phyloP scores from a whole-genome alignment of 306 rosid species.

The Hippophae gyantsensis region DNA sequence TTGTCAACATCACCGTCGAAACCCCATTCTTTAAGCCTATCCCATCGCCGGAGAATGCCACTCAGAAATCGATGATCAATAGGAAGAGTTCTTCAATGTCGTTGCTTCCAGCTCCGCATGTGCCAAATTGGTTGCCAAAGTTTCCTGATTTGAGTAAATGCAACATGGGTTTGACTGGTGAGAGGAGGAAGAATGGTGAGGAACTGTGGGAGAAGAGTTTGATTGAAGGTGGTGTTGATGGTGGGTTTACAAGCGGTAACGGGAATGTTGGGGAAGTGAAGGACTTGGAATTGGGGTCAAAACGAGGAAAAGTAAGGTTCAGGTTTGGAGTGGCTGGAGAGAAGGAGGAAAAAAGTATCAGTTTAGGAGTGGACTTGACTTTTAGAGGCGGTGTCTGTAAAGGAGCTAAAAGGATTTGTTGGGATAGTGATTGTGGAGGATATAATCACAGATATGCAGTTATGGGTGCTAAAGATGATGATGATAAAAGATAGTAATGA shows the following conservation, averaged over 20 bases:
- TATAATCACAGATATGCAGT: too few species aligned
- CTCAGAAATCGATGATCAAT: neutral
- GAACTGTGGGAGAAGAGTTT: conserved; percentile 48
- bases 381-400: conserved; percentile 21
- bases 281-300: conserved; percentile 16
- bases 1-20: conserved; percentile 21
- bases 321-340: conserved; percentile 26
- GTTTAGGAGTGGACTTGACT: conserved; percentile 19
- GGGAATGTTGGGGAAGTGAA: neutral
- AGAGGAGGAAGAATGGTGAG: conserved; percentile 40
- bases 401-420: conserved; percentile 42
- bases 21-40: conserved; percentile 44
- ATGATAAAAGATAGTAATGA: too few species aligned
- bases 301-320: conserved; percentile 45
- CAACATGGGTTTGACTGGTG: conserved; percentile 12
- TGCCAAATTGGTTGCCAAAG: conserved; percentile 67
- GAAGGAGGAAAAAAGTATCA: conserved; percentile 12
- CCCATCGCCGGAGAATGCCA: conserved; percentile 17
- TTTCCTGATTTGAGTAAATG: conserved; percentile 27
- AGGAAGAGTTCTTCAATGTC: neutral
- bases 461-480: too few species aligned
- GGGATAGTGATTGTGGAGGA: conserved; percentile 3
- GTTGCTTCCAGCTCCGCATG: conserved; percentile 19
- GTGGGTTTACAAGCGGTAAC: neutral
- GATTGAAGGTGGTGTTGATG: conserved; percentile 10